phyloP scores from a whole-genome alignment of 441 rosid genomes.

The Erysimum cheiri region DNA sequence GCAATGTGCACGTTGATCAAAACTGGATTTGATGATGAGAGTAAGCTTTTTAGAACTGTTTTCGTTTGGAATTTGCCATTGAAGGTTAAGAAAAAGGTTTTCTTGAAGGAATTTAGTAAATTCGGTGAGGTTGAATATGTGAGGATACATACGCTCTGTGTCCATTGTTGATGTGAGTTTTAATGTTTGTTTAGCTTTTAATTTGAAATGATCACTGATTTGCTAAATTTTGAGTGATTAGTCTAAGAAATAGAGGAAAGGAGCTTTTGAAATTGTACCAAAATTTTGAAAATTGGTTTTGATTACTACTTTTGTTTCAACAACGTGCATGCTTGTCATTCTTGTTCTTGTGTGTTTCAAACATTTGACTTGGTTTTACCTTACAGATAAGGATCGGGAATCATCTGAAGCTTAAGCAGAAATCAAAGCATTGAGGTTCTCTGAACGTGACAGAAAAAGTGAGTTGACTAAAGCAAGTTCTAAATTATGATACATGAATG shows the following conservation, averaged over 20 bases:
- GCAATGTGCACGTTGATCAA: conserved; percentile 77
- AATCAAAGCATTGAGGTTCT: conserved; percentile 80
- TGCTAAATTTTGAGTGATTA: conserved; percentile 28
- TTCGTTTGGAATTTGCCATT: no score
- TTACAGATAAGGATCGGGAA: conserved; percentile 84
- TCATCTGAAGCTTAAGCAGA: conserved; percentile 84
- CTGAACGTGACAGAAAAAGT: conserved; percentile 94
- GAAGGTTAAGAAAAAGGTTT: no score
- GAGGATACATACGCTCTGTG: no score
- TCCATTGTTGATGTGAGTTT: conserved; percentile 54
- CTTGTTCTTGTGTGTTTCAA: conserved; percentile 17
- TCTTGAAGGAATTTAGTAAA: no score
- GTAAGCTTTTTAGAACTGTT: no score
- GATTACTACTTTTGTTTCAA: conserved; percentile 36
- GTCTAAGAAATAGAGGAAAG: no score
- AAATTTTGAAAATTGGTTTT: conserved; percentile 34
- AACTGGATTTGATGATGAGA: no score
- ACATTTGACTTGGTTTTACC: conserved; percentile 14
- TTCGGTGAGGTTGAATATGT: no score
- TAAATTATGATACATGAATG: neutral
- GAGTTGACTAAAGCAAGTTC: conserved; percentile 42
- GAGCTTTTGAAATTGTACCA: no score
- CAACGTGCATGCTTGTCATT: conserved; percentile 29
- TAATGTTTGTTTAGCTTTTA: neutral
- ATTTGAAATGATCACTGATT: neutral